Base-by-base conservation (phyloP, 805 yeast species). In the Metschnikowia cubensis region DNA sequence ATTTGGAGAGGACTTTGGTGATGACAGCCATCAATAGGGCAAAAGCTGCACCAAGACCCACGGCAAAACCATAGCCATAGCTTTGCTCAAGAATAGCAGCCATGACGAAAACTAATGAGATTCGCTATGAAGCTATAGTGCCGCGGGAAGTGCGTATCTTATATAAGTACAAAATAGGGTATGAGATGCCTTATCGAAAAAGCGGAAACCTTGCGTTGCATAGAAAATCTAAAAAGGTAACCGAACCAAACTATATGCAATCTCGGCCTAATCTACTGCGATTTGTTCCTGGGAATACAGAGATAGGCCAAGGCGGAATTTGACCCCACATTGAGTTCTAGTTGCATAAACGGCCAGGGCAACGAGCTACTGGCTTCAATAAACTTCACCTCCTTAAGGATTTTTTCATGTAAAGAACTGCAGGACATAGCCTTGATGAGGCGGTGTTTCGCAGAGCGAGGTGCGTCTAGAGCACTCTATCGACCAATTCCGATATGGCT, bases 1-100 rank as follows among this genome's bases (percentile, higher is more conserved):
- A 49, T 15, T 18, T 17, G 17, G 51, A 45, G n/a, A 49, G 50
- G 21, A 49, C 35, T 29, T 20, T 45, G 31, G 51, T 49, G 37
- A 49, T 45, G 25, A 39, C 34, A 7, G 45, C 49, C 51, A 49
- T 49, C 17, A 49, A 20, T n/a, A 49, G 17, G 21, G 51, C 51
- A 22, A 49, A 49, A 2, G 45, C 51, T n/a, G 51, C 51, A 35
- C 51, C 51, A 8, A 49, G 14, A 25, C 51, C 51, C 11, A 49
- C 33, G 15, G 51, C 44, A 22, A 49, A 49, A 22, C 51, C 51
- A 29, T 49, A 49, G 22, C 51, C 51, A 15, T 49, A 49, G 25
- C 36, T 31, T 29, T 49, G 42, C 21, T 39, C 34, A 18, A 53
- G 46, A 25, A 51, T 47, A 18, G 45, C 50, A 6, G 8, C 35